phyloP scores from a whole-genome alignment of 1,284 basidiomycete genomes.

The Rhodotorula sp. region DNA sequence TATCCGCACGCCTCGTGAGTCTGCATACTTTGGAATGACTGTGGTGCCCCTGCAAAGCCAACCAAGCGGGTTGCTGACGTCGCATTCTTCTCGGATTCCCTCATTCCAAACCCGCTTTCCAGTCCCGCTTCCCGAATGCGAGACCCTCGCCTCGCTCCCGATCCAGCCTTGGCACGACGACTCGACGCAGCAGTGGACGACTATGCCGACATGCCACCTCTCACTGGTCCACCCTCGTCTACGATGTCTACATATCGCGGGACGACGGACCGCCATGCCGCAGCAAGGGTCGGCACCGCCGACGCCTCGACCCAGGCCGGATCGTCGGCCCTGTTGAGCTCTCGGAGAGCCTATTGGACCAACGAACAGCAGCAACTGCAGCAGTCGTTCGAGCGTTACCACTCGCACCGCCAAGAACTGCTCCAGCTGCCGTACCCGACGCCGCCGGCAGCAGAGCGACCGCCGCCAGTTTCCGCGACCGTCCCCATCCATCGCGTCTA shows the following conservation, averaged over 20 bases:
- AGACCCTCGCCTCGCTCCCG: conserved; percentile 5
- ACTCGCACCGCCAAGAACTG: neutral
- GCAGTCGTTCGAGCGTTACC: neutral
- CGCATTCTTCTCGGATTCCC: neutral
- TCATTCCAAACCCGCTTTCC: neutral
- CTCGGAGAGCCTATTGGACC: neutral
- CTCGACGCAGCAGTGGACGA: too few relatives aligned
- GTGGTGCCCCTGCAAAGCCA: too few relatives aligned
- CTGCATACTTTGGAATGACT: too few relatives aligned
- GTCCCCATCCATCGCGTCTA: conserved; percentile 62
- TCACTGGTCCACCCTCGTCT: neutral
- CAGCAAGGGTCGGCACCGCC: neutral
- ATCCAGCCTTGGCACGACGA: neutral
- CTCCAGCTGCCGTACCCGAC: neutral
- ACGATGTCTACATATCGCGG: neutral
- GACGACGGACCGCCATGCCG: neutral
- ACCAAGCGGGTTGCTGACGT: too few relatives aligned
- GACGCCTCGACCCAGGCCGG: neutral
- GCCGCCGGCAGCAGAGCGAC: neutral
- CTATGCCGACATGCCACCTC: neutral
- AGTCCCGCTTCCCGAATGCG: conserved; percentile 8
- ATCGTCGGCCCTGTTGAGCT: neutral
- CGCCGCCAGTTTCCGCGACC: neutral
- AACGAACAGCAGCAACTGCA: neutral
- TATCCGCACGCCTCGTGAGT: too few relatives aligned